Evolutionary conservation across 176 grass and related monocot species (phyloP).

Genomic region (Pontederia paniculata): DNA sequence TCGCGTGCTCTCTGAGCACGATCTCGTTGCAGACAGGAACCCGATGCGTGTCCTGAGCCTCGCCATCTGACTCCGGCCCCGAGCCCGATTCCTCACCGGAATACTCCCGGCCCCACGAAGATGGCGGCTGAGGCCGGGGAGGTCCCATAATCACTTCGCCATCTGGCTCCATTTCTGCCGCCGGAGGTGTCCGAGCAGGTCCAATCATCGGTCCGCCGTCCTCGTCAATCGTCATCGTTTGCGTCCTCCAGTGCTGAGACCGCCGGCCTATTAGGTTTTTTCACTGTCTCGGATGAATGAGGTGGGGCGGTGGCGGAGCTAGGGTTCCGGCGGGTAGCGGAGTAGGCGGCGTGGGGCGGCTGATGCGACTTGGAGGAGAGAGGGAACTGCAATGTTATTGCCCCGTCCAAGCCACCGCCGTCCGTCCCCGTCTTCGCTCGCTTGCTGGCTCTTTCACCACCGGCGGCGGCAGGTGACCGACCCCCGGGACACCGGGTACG

Average conservation of each 20-base stretch:
- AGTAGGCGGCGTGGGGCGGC: slow-evolving; percentile 35
- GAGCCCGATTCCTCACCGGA: slow-evolving; percentile 14
- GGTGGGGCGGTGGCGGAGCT: neutral
- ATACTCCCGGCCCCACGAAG: slow-evolving; percentile 1
- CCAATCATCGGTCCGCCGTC: slow-evolving; percentile 49
- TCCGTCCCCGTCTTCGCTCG: slow-evolving; percentile 20
- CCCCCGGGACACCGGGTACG: too few species aligned
- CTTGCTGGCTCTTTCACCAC: too few species aligned
- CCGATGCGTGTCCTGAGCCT: slow-evolving; percentile 24
- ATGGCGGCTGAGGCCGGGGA: slow-evolving; percentile 6
- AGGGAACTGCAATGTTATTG: slow-evolving; percentile 69
- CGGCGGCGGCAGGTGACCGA: too few species aligned
- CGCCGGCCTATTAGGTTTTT: neutral
- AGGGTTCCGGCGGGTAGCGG: slow-evolving; percentile 43
- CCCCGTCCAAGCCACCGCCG: slow-evolving; percentile 47
- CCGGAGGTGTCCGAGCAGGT: slow-evolving; percentile 37
- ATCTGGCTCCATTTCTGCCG: slow-evolving; percentile 11
- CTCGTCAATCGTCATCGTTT: too few species aligned
- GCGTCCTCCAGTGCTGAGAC: slow-evolving; percentile 10
- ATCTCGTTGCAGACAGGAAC: slow-evolving; percentile 91
- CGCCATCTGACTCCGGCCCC: slow-evolving; percentile 11
- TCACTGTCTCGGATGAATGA: slow-evolving; percentile 9
- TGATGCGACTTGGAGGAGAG: slow-evolving; percentile 48
- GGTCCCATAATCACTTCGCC: slow-evolving; percentile 22
- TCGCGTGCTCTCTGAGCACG: slow-evolving; percentile 69